Percentiles rank a stretch among this genome's conserved stretches.
These are phyloP conservation scores for Pugionium dolabratum DNA, from an alignment of 345 rosid genomes.

Conservation along the genomic window DNA sequence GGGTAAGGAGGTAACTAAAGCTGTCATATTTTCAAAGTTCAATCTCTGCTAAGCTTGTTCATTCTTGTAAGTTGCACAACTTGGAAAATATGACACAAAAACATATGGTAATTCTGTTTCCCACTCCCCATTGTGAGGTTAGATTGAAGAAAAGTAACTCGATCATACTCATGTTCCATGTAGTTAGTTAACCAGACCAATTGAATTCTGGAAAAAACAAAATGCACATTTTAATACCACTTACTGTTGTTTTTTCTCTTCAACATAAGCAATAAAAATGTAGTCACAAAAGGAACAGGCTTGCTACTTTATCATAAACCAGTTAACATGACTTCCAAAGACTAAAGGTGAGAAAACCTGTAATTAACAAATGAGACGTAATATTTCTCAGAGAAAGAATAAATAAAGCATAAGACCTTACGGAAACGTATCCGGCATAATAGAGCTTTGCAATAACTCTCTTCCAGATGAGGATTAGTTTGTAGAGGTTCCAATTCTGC, in stretches of 20 bases:
- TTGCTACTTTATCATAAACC: conserved; percentile 8
- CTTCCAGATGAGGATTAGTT: conserved; percentile 66
- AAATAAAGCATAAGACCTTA: conserved; percentile 87
- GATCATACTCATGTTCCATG: neutral
- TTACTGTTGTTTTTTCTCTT: neutral
- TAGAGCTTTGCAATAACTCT: conserved; percentile 84
- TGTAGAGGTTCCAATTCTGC: conserved; percentile 92
- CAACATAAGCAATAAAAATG: neutral
- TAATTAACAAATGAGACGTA: conserved; percentile 7
- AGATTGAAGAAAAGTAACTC: conserved; percentile 4
- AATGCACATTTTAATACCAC: neutral
- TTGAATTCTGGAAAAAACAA: neutral
- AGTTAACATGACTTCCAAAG: conserved; percentile 14
- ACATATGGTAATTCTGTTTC: conserved; percentile 1
- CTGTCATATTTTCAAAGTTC: neutral
- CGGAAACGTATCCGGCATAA: conserved; percentile 96
- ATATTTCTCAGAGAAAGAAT: conserved; percentile 28
- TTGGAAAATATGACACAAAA: neutral
- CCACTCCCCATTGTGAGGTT: conserved; percentile 8
- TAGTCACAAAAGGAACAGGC: conserved; percentile 10
- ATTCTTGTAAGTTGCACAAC: conserved; percentile 6
- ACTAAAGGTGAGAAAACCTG: conserved; percentile 3
- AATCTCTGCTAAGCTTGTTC: conserved; percentile 7
- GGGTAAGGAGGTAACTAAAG: conserved; percentile 14
- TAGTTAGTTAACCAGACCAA: conserved; percentile 1